Evolutionary conservation across 257 asterid species (phyloP), one percentile per base, ranked within the genome.

Genomic region (Przewalskia tangutica): DNA sequence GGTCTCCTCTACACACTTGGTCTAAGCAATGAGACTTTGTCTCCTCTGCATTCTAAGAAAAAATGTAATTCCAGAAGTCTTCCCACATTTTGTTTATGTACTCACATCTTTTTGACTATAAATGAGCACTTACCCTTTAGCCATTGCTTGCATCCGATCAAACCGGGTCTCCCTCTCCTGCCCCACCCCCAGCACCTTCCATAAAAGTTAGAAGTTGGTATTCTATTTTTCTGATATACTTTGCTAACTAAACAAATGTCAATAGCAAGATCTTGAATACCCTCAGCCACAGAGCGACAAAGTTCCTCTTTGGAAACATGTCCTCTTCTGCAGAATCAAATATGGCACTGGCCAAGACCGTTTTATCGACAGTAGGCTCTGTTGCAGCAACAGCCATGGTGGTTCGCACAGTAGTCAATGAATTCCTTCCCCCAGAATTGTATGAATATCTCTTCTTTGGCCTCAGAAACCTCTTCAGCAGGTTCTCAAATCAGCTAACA

Each of bases 381-480:
- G 32, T 88, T 58, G 93, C 90, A 34, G 93, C 97, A 54, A 86
- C 97, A 5, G 84, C 78, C 11, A 80, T 92, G 88, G 89, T 92
- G 13, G 88, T 82, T 10, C 92, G 95, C 23, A 66, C 91, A 68
- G 84, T 92, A 1, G 54, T 81, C 7, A 84, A 82, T 1, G 94
- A 91, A 3, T 48, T 81, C 58, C 84, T 91, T 76, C 95, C 97
- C 0, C 11, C 62, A 0, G 95, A 88, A 55, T 48, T 91, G 82
- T 86, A 85, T 1, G 90, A 91, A 68, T 89, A 82, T 84, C 7
- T 92, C 8, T 88, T 77, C 86, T 86, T 84, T 40, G 88, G 90
- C 66, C 1, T 91, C 78, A 75, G 86, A 20, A 82, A 53, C 48
- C 13, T 89, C 66, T 70, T 91, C 78, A 56, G 62, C 80, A 56